phyloP scores from a whole-genome alignment of 495 filamentous ascomycete genomes.

The Letharia columbiana region DNA sequence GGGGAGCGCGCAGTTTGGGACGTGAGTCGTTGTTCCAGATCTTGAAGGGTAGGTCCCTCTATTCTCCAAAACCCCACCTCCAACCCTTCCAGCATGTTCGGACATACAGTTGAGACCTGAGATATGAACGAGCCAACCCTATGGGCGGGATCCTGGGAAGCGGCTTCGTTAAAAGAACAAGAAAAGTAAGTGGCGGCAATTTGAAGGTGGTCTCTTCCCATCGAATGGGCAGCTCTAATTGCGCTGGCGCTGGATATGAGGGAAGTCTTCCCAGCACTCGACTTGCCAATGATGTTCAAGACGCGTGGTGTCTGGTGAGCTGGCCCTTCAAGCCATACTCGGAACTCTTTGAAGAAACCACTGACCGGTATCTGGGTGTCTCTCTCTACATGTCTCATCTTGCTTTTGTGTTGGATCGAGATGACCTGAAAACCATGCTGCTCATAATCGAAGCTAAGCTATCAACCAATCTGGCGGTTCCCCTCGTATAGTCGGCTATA shows the following conservation, averaged over 20 bases:
- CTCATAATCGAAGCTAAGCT: background rate
- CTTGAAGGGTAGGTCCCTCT: background rate
- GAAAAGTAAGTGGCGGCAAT: background rate
- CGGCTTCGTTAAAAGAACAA: background rate
- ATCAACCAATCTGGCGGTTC: background rate
- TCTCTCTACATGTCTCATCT: background rate
- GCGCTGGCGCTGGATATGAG: conserved; percentile 1
- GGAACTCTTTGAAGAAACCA: background rate
- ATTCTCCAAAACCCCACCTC: background rate
- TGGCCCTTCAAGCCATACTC: background rate
- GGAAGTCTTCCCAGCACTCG: background rate
- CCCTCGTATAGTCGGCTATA: background rate
- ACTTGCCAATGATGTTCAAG: conserved; percentile 3
- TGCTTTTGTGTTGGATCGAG: background rate
- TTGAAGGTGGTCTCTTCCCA: background rate
- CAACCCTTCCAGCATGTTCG: conserved; percentile 1
- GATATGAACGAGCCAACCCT: conserved; percentile 2
- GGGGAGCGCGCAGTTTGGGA: background rate
- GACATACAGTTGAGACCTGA: background rate
- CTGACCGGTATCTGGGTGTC: background rate
- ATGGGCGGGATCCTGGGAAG: background rate
- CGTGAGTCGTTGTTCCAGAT: background rate
- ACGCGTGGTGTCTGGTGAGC: background rate
- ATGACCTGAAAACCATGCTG: background rate
- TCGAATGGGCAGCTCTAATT: background rate